Base-by-base conservation (phyloP, 192 early-diverging fungal species). In the Phycomyces blakesleeanus region DNA sequence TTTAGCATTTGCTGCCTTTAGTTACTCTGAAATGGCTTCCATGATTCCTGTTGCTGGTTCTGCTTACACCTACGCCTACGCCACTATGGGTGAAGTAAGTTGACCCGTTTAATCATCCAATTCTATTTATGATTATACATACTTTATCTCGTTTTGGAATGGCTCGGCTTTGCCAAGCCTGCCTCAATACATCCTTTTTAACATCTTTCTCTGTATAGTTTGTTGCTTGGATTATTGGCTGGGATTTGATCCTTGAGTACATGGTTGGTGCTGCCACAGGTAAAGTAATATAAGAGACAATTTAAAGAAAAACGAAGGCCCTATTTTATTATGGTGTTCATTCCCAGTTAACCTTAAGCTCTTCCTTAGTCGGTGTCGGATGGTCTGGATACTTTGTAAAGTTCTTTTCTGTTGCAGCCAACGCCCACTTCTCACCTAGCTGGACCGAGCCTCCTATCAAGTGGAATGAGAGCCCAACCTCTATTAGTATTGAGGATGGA, bases 191-290 rank as follows among this genome's bases (percentile, higher is more conserved):
- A 7, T 7, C 29, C 7, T 34, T 34, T 34, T 34, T 34, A 34
- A 34, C 29, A 2, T 34, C 2, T 34, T 34, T n/a, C 2, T 34
- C 3, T 7, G 7, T 22, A 5, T 42, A 67, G 64, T 69, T 94
- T 24, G 62, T 92, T 20, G 93, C 87, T 1, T 96, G 94, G 94
- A 89, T 92, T 42, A 89, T 93, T 63, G 93, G 91, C 14, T 96
- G 94, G 94, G 89, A 93, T 75, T 72, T 95, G 42, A 89, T 92
- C 7, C 75, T 95, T 22, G 93, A 95, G 74, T 95, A 93, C 69
- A 76, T 93, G 70, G 87, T 94, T 15, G 89, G 89, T 3, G 88
- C 91, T 18, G 88, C 92, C 0, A 87, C 91, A 15, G 79, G 83
- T 63, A 57, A 69, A n/a, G 80, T 59, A 34, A 51, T 6, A 29